Evolutionary conservation across 306 rosid species (phyloP).

Genomic region (Casuarina equisetifolia): DNA sequence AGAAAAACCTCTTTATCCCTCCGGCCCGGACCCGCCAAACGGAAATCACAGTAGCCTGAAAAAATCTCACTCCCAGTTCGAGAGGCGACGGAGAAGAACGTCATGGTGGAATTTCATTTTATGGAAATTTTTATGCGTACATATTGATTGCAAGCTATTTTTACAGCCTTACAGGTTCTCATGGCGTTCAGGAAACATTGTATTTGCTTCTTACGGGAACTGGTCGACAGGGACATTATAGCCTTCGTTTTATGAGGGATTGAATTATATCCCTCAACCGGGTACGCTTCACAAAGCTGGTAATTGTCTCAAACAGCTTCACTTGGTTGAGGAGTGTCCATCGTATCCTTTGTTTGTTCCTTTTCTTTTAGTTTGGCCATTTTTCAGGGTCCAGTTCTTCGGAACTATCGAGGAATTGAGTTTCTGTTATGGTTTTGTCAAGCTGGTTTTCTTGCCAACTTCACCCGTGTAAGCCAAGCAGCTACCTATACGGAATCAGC

Average conservation of each 20-base stretch:
- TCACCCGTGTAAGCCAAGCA: constrained; percentile 29
- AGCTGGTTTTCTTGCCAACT: constrained; percentile 39
- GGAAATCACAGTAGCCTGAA: neutral
- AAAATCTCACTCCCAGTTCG: neutral
- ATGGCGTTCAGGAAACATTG: neutral
- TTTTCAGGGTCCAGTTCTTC: constrained; percentile 10
- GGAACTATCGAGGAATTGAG: constrained; percentile 19
- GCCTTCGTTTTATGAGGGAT: neutral
- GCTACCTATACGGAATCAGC: constrained; percentile 25
- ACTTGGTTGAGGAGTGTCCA: neutral
- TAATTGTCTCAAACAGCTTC: neutral
- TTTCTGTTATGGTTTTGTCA: constrained; percentile 22
- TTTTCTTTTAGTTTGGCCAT: neutral
- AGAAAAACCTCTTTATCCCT: no score
- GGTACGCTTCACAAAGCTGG: constrained; percentile 12
- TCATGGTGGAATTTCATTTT: neutral
- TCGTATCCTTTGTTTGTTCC: neutral
- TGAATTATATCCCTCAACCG: neutral
- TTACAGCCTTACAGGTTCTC: neutral
- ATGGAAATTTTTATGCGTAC: no score
- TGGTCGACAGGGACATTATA: neutral
- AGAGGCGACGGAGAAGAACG: neutral
- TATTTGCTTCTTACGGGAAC: neutral
- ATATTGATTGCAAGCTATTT: neutral
- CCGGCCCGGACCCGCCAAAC: neutral